A percentile compares a stretch with the other conserved stretches of the same genome.
phyloP scores from a whole-genome alignment of 2,329 filamentous ascomycete genomes.

The Diatrype stigma region DNA sequence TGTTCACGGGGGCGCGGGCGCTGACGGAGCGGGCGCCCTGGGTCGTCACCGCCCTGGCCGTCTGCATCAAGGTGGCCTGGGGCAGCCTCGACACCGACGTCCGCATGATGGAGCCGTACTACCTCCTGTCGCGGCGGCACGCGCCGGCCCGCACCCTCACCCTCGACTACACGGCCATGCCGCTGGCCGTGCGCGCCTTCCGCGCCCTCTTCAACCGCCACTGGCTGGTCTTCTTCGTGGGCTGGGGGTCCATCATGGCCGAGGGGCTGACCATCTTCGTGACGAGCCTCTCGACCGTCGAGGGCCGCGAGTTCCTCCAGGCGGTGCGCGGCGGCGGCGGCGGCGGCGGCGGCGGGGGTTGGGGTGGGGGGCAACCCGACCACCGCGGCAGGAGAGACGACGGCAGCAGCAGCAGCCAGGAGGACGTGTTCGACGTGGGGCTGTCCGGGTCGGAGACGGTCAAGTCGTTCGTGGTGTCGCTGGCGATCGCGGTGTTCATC shows the following conservation, averaged over 20 bases:
- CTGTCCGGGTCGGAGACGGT: conserved; percentile 56
- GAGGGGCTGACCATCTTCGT: conserved; percentile 70
- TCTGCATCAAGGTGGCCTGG: conserved; percentile 66
- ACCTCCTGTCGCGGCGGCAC: conserved; percentile 62
- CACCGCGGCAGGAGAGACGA: too few species aligned
- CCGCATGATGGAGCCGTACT: conserved; percentile 72
- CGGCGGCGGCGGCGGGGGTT: too few species aligned
- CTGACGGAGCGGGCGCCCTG: conserved; percentile 61
- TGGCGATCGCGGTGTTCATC: conserved; percentile 58
- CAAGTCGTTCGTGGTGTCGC: conserved; percentile 62
- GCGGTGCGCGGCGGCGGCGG: conserved; percentile 17
- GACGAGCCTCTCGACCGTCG: conserved; percentile 60
- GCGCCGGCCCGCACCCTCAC: conserved; percentile 63
- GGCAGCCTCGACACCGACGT: conserved; percentile 64
- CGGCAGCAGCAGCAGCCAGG: conserved; percentile 9
- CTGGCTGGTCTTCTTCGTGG: conserved; percentile 62
- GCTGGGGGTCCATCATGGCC: conserved; percentile 66
- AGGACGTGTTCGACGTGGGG: conserved; percentile 17
- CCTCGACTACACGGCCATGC: conserved; percentile 69
- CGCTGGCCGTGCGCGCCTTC: conserved; percentile 62
- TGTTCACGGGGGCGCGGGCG: conserved; percentile 53
- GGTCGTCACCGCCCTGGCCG: conserved; percentile 61
- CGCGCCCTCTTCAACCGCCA: conserved; percentile 61
- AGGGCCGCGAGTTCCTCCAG: conserved; percentile 56
- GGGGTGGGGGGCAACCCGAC: too few species aligned